Conservation (phyloP, 176 grass and related monocot species). For the Ensete ventricosum region DNA sequence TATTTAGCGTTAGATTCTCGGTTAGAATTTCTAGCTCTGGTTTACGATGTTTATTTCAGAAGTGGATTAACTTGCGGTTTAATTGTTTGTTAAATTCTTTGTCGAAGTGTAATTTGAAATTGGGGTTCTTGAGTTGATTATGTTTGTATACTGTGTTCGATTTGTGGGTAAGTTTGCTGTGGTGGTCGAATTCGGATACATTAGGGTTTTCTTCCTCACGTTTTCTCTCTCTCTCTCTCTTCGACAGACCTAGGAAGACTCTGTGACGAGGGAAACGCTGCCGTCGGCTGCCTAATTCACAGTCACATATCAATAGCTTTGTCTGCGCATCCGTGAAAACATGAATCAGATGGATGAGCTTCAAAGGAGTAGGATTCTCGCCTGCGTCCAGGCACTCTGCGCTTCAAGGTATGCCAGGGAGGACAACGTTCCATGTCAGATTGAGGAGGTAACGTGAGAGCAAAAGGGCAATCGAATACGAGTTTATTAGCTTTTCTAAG, state of each 20-base stretch:
- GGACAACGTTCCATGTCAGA: slow-evolving; percentile 40
- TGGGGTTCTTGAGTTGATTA: not conserved
- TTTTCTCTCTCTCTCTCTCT: too few species aligned
- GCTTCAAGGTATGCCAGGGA: slow-evolving; percentile 42
- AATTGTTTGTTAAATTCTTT: not conserved
- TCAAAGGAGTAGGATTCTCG: slow-evolving; percentile 13
- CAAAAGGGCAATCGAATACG: too few species aligned
- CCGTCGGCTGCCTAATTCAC: not conserved
- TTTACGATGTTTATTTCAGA: not conserved
- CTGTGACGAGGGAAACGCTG: not conserved
- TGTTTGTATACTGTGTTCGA: too few species aligned
- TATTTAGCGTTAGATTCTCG: not conserved
- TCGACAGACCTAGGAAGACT: too few species aligned
- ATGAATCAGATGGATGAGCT: not conserved
- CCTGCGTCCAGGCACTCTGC: slow-evolving; percentile 40
- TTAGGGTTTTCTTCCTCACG: too few species aligned
- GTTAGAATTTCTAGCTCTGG: not conserved
- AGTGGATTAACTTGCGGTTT: not conserved
- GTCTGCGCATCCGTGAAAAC: not conserved
- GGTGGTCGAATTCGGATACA: too few species aligned
- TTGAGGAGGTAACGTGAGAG: slow-evolving; percentile 36
- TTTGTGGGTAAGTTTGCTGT: too few species aligned
- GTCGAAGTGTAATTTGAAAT: not conserved
- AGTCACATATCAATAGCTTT: not conserved
- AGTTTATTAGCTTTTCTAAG: not conserved